These are phyloP conservation scores for Neopestalotiopsis sp. DNA, from an alignment of 2,329 filamentous ascomycete genomes.

Conservation along the genomic window DNA sequence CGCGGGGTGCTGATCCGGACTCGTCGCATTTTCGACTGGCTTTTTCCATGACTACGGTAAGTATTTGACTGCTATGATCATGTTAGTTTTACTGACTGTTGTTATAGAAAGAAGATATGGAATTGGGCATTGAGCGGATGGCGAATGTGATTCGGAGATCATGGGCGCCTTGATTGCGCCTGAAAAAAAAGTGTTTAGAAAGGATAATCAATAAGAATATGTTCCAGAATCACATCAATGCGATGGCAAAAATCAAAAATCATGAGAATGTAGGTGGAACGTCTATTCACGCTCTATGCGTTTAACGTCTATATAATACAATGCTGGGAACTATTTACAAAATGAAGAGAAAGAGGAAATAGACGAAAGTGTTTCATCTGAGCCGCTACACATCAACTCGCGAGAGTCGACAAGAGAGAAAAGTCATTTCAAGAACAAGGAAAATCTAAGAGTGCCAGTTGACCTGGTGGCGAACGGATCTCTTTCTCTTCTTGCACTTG, in stretches of 20 bases:
- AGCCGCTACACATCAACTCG: not conserved
- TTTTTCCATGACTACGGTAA: slow-evolving; percentile 34
- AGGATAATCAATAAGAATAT: too few species aligned
- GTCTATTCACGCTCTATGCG: not conserved
- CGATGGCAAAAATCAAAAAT: not conserved
- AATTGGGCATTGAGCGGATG: slow-evolving; percentile 19
- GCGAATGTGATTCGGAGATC: slow-evolving; percentile 4
- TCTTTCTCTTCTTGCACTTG: slow-evolving; percentile 6
- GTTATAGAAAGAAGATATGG: slow-evolving; percentile 24
- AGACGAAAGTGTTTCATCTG: not conserved
- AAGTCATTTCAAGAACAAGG: not conserved
- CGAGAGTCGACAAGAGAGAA: not conserved
- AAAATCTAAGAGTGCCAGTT: slow-evolving; percentile 10
- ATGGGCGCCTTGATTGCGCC: too few species aligned
- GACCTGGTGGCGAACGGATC: not conserved
- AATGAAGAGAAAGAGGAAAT: slow-evolving; percentile 3
- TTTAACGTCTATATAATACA: slow-evolving; percentile 8
- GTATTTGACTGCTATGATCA: slow-evolving; percentile 1
- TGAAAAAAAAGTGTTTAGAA: too few species aligned
- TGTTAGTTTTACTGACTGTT: not conserved
- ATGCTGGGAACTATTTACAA: slow-evolving; percentile 10
- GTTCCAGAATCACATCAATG: too few species aligned
- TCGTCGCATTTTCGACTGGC: slow-evolving; percentile 34
- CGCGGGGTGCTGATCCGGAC: slow-evolving; percentile 26
- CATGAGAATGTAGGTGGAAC: not conserved